Evolutionary conservation across 148 eudicot genomes (phyloP).

Genomic region (Chenopodium formosanum): DNA sequence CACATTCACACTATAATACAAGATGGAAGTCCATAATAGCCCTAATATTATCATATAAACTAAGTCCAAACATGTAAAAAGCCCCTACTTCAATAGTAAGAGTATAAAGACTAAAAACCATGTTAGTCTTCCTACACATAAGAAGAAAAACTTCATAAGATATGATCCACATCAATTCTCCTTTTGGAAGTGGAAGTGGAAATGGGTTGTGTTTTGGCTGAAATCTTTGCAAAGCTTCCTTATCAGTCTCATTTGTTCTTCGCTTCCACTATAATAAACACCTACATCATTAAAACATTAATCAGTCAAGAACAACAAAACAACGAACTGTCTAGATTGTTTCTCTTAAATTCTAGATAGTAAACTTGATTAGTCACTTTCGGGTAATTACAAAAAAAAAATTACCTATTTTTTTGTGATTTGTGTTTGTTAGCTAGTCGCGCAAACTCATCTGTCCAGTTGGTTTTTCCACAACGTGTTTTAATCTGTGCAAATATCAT

Average conservation of each 20-base stretch:
- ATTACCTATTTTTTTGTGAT: constrained; percentile 64
- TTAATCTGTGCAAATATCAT: constrained; percentile 49
- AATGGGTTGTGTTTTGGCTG: constrained; percentile 65
- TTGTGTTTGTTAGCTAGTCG: constrained; percentile 45
- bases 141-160: no score
- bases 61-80: no score
- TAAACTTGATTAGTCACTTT: no score
- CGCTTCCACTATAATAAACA: constrained; percentile 93
- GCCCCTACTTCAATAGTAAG: no score
- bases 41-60: no score
- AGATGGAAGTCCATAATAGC: no score
- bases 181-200: constrained; percentile 66
- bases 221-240: constrained; percentile 74
- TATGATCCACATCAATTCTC: constrained; percentile 45
- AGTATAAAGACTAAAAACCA: no score
- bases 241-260: constrained; percentile 53
- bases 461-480: constrained; percentile 94
- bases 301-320: neutral
- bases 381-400: neutral
- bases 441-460: constrained; percentile 83
- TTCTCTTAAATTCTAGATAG: neutral
- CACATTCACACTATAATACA: no score
- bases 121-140: no score
- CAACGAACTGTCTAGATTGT: neutral
- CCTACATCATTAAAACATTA: constrained; percentile 39